Evolutionary conservation across 257 asterid genomes (phyloP), one percentile per base, ranked within the genome.

Genomic region (Agastache rugosa): DNA sequence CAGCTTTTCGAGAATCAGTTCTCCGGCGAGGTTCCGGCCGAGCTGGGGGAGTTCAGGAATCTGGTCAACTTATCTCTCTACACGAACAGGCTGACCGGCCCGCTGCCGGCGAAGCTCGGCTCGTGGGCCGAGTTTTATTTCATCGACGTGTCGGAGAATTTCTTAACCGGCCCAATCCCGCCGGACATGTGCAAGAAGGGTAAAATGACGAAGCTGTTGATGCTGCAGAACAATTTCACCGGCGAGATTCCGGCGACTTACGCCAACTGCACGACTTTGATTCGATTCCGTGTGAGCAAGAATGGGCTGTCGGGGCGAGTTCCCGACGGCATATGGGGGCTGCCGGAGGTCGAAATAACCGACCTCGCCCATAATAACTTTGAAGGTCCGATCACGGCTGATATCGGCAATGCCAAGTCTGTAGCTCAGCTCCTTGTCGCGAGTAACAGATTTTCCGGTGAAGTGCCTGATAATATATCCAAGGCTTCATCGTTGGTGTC

Each of bases 111-210:
- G 75, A 82, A 79, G 59, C 85, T 93, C n/a, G 98, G 98, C 8
- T 93, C 98, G 8, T 89, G 83, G 92, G 80, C 94, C 4, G 79
- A 85, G 1, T 89, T 93, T 39, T 2, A 79, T 10, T 89, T 75
- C 82, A 86, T 93, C 41, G 98, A 93, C 37, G 90, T 87, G 8
- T 91, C 98, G 0, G 93, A 88, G 70, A 93, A 93, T 77, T 68
- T 54, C 37, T 76, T 93, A 11, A 80, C 93, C 0, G 98, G 98
- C 42, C 76, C 83, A 6, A 91, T 93, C 60, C 98, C 98, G 11
- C 98, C 97, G 6, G 88, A 83, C n/a, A 93, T 93, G 98, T 93
- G 98, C 81, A 88, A 81, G 51, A 71, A 48, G 58, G 96, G 97
- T 9, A 79, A 89, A 6, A 89, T 90, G 96, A 75, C 11, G 11